These are phyloP conservation scores for Auricularia cornea DNA, from an alignment of 768 basidiomycete species.

Conservation along the genomic window DNA sequence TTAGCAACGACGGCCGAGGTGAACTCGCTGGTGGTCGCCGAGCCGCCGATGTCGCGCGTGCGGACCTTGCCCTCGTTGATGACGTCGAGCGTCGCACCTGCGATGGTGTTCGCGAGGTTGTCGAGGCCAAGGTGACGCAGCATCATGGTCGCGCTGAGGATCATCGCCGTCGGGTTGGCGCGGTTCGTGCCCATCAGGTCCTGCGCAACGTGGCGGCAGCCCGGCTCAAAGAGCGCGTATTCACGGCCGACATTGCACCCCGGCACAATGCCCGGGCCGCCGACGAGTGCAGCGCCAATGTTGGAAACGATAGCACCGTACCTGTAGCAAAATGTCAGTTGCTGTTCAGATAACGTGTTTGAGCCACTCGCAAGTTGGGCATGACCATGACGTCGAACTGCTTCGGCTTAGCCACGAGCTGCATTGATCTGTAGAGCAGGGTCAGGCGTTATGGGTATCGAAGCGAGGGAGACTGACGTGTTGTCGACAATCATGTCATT, in stretches of 20 bases:
- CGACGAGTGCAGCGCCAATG: conserved; percentile 97
- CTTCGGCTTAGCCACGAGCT: conserved; percentile 88
- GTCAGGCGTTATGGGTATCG: background rate
- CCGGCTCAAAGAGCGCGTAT: conserved; percentile 97
- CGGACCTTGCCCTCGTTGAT: conserved; percentile 81
- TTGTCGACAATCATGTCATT: conserved; percentile 99
- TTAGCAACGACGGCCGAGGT: conserved; percentile 73
- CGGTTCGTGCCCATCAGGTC: conserved; percentile 96
- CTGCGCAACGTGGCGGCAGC: conserved; percentile 90
- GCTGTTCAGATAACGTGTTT: too few species aligned
- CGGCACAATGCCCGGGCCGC: conserved; percentile 95
- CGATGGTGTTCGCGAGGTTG: conserved; percentile 87
- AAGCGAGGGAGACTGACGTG: conserved; percentile 50
- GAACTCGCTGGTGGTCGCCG: conserved; percentile 89
- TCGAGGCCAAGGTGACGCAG: conserved; percentile 95
- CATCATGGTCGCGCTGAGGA: conserved; percentile 97
- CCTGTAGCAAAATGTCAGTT: background rate
- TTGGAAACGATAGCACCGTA: conserved; percentile 98
- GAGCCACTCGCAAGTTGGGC: conserved; percentile 64
- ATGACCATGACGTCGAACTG: conserved; percentile 99
- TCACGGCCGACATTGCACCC: conserved; percentile 98
- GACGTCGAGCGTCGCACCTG: conserved; percentile 85
- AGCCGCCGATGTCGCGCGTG: conserved; percentile 92
- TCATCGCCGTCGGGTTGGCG: conserved; percentile 96
- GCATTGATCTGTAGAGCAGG: conserved; percentile 72